Evolutionary conservation across 1,139 yeast species (phyloP).

Genomic region (Candida gigantensis): DNA sequence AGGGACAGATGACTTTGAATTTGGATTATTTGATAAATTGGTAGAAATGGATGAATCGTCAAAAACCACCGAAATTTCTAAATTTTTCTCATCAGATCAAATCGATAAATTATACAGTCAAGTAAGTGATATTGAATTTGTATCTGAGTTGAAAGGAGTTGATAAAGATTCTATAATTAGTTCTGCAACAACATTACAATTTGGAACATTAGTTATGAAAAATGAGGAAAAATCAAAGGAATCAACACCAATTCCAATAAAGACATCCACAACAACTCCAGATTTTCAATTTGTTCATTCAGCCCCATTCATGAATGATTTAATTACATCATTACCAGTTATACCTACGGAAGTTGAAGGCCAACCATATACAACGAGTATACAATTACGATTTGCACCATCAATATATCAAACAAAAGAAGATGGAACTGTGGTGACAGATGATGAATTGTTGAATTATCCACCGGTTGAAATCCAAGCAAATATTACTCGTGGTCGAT

Average conservation of each 20-base stretch:
- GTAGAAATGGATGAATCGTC: not conserved
- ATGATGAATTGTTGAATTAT: conserved; percentile 16
- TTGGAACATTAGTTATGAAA: conserved; percentile 39
- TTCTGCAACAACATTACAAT: conserved; percentile 38
- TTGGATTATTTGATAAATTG: not conserved
- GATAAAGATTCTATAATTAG: conserved; percentile 12
- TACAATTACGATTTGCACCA: conserved; percentile 55
- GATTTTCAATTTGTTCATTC: conserved; percentile 42
- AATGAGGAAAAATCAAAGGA: conserved; percentile 10
- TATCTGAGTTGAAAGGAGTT: conserved; percentile 16
- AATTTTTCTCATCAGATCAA: conserved; percentile 1
- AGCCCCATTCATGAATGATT: conserved; percentile 42
- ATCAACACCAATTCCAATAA: conserved; percentile 10
- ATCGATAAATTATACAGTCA: conserved; percentile 18
- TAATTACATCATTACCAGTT: conserved; percentile 36
- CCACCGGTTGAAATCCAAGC: conserved; percentile 62
- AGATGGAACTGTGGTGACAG: conserved; percentile 16
- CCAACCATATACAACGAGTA: conserved; percentile 38
- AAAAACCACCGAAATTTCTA: not conserved
- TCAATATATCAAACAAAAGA: conserved; percentile 28
- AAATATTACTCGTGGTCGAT: conserved; percentile 38
- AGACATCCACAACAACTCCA: conserved; percentile 1
- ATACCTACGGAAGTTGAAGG: conserved; percentile 9
- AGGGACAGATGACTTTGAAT: conserved; percentile 1
- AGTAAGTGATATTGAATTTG: conserved; percentile 17